phyloP scores from a whole-genome alignment of 2,329 filamentous ascomycete genomes.

The Fusarium chlamydosporum region DNA sequence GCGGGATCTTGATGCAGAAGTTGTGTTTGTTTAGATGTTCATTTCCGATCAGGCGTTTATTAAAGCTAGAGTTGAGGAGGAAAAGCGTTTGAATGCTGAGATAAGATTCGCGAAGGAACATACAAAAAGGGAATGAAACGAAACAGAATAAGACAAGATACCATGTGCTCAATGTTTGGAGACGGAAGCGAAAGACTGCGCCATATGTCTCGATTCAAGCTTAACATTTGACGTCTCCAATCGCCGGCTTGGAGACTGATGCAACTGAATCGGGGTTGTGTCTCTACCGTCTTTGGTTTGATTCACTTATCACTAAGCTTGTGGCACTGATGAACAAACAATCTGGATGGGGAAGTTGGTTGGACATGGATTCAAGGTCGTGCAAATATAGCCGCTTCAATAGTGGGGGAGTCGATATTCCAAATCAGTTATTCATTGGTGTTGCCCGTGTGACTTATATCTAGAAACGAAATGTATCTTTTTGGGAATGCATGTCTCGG shows the following conservation, averaged over 20 bases:
- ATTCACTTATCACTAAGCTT: constrained; percentile 2
- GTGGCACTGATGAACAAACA: constrained; percentile 29
- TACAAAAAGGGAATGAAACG: constrained; percentile 8
- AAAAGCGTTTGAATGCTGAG: too few species aligned
- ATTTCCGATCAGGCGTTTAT: not conserved
- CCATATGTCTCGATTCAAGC: constrained; percentile 38
- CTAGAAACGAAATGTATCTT: constrained; percentile 20
- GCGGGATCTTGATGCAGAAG: constrained; percentile 30
- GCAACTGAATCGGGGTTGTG: constrained; percentile 11
- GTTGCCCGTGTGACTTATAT: constrained; percentile 23
- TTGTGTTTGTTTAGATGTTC: constrained; percentile 22
- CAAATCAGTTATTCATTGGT: constrained; percentile 4
- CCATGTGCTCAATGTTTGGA: constrained; percentile 22
- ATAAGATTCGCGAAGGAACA: not conserved
- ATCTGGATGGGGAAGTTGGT: constrained; percentile 19
- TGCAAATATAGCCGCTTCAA: constrained; percentile 16
- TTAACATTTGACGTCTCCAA: constrained; percentile 20
- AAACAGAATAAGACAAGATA: constrained; percentile 30
- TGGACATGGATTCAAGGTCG: constrained; percentile 13
- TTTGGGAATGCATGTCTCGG: constrained; percentile 46
- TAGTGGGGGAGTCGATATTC: constrained; percentile 18
- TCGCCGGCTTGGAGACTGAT: not conserved
- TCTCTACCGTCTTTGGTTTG: constrained; percentile 3
- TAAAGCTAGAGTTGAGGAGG: too few species aligned
- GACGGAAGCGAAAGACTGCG: constrained; percentile 40